phyloP scores from a whole-genome alignment of 2,329 filamentous ascomycete genomes.

The Hymenoscyphus albidus region DNA sequence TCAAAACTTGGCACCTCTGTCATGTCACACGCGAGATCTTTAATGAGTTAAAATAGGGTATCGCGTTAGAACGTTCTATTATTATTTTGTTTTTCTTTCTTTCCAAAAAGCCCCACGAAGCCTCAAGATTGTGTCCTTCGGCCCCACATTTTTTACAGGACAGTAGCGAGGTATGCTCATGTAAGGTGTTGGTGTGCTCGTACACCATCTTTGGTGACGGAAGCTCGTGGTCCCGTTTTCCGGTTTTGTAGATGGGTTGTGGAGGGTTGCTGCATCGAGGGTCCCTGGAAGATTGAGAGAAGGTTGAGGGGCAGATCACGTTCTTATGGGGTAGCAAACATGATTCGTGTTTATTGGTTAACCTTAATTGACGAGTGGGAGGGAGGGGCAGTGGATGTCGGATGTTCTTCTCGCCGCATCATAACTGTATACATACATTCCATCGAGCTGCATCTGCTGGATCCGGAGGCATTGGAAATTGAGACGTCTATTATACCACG shows the following conservation, averaged over 20 bases:
- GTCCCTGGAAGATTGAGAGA: background rate
- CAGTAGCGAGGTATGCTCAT: no score
- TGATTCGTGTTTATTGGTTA: background rate
- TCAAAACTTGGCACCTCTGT: background rate
- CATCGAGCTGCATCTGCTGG: background rate
- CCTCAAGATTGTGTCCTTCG: background rate
- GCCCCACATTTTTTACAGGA: background rate
- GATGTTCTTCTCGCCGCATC: background rate
- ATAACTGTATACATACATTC: background rate
- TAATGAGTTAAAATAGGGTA: background rate
- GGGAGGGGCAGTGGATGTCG: background rate
- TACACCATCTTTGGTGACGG: background rate
- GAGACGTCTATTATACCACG: background rate
- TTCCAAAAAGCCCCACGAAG: background rate
- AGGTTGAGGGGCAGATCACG: background rate
- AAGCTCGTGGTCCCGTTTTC: background rate
- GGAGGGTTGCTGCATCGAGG: no score
- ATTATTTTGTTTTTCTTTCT: background rate
- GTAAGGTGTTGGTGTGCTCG: background rate
- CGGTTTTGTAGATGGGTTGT: background rate
- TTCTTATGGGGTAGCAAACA: background rate
- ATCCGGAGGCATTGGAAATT: background rate
- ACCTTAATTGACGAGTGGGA: background rate
- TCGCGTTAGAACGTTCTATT: background rate
- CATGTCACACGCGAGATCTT: background rate